Percentiles rank a stretch among this genome's conserved stretches.
Evolutionary conservation across 225 moss, liverwort and hornwort species (phyloP).

Genomic region (Polytrichum commune): DNA sequence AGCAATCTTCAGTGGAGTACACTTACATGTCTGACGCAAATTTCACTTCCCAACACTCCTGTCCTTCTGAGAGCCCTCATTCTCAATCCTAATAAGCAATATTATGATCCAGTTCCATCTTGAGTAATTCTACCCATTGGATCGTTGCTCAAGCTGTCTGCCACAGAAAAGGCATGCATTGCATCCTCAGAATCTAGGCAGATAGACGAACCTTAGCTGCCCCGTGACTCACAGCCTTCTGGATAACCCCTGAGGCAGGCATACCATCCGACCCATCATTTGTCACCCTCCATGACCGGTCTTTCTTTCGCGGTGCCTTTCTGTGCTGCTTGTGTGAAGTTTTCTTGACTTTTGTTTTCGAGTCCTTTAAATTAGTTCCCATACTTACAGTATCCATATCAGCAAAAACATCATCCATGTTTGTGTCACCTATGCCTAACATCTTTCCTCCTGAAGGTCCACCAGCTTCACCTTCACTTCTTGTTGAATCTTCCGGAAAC

Average conservation of each 20-base stretch:
- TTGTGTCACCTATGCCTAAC: constrained; percentile 56
- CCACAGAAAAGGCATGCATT: too few species aligned
- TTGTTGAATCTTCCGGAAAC: constrained; percentile 20
- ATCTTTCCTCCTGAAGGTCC: constrained; percentile 45
- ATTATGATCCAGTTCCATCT: too few species aligned
- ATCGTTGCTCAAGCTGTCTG: too few species aligned
- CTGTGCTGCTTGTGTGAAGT: constrained; percentile 73
- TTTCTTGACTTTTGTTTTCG: constrained; percentile 26
- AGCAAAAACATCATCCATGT: constrained; percentile 62
- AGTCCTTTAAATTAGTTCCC: constrained; percentile 31
- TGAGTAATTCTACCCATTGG: too few species aligned
- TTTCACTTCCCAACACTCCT: too few species aligned
- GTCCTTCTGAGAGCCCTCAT: too few species aligned
- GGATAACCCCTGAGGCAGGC: constrained; percentile 58
- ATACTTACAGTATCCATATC: constrained; percentile 68
- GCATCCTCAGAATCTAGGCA: constrained; percentile 14
- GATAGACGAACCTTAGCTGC: constrained; percentile 71
- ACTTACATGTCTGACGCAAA: too few species aligned
- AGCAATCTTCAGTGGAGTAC: too few species aligned
- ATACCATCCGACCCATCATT: constrained; percentile 67
- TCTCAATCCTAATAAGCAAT: too few species aligned
- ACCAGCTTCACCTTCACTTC: constrained; percentile 34
- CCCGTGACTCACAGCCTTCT: constrained; percentile 83
- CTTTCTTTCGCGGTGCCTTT: constrained; percentile 70
- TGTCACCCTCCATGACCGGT: constrained; percentile 79